Evolutionary conservation across 768 basidiomycete genomes (phyloP), one percentile per base, ranked within the genome.

Genomic region (Phaffia tasmanica): DNA sequence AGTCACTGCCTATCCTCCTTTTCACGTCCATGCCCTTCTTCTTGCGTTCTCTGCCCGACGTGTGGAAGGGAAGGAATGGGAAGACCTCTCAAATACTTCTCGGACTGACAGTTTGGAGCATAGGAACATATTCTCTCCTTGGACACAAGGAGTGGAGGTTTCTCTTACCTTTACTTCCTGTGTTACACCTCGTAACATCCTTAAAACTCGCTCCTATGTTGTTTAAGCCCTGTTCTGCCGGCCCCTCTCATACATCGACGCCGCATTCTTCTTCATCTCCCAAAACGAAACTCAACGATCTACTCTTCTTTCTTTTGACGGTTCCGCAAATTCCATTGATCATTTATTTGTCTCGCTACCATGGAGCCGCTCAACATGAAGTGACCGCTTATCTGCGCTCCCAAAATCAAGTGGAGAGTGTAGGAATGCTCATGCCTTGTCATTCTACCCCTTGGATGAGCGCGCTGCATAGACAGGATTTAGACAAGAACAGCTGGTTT

Each of bases 71-170:
- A 2, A 3, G 1, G 30, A 47, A 23, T 63, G 71, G 69, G 47
- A 4, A 65, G 56, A 8, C 61, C 71, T 32, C 32, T 15, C 56
- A 67, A 21, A 55, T 70, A 2, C 79, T 90, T 73, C 75, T 84
- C 0, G 77, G 76, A 2, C 76, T 80, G 29, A 70, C 86, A 1
- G 69, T 78, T 23, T 89, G 87, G 86, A 84, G 86, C 0, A 74
- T 85, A 35, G 72, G 73, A 2, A 74, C 86, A 7, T 91, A 89
- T 74, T 97, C 94, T 9, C 69, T 87, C 3, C 81, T 87, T 1
- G 86, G 87, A 1, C 95, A 99, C 79, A 98, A 98, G 72, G 95
- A 99, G 80, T 97, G 92, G 91, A 82, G 95, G 9, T 98, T 99
- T 78, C 78, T 98, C 8, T 93, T 97, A 70, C 92, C 94, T 0